Conservation (phyloP, 148 eudicot species). For the Pharnaceum exiguum region DNA sequence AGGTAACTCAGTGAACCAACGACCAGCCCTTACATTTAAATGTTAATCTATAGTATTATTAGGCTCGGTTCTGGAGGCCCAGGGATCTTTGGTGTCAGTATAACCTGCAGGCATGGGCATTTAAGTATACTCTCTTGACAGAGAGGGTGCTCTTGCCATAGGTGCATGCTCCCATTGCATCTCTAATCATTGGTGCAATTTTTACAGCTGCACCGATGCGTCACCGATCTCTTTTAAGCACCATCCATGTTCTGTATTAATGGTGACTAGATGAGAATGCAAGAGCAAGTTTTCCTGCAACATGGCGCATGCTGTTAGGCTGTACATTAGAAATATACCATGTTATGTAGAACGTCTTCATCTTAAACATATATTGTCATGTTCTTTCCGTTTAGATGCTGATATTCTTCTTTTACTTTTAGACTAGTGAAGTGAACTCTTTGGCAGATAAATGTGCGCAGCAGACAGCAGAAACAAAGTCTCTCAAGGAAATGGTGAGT, state of each 20-base stretch:
- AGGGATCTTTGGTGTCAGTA: too few relatives aligned
- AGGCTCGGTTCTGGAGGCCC: neutral
- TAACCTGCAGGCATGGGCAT: too few relatives aligned
- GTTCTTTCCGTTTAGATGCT: constrained; percentile 1
- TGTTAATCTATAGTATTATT: neutral
- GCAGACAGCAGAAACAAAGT: constrained; percentile 54
- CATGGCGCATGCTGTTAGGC: neutral
- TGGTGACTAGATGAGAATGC: neutral
- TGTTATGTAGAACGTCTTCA: too few relatives aligned
- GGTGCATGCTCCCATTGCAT: neutral
- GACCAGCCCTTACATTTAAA: neutral
- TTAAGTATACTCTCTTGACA: too few relatives aligned
- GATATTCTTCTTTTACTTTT: constrained; percentile 26
- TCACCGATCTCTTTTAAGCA: neutral
- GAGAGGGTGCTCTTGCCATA: too few relatives aligned
- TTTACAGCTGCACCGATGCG: too few relatives aligned
- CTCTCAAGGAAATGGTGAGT: constrained; percentile 64
- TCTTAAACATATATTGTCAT: neutral
- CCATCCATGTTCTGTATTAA: neutral
- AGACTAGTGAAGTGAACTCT: constrained; percentile 60
- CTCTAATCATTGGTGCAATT: neutral
- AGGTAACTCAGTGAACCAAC: constrained; percentile 38
- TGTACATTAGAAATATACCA: neutral
- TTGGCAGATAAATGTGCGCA: constrained; percentile 64
- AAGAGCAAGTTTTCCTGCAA: neutral